A percentile compares a stretch with the other conserved stretches of the same genome.
Conservation (phyloP, 2,329 filamentous ascomycete genomes). For the Lachnellula suecica region DNA sequence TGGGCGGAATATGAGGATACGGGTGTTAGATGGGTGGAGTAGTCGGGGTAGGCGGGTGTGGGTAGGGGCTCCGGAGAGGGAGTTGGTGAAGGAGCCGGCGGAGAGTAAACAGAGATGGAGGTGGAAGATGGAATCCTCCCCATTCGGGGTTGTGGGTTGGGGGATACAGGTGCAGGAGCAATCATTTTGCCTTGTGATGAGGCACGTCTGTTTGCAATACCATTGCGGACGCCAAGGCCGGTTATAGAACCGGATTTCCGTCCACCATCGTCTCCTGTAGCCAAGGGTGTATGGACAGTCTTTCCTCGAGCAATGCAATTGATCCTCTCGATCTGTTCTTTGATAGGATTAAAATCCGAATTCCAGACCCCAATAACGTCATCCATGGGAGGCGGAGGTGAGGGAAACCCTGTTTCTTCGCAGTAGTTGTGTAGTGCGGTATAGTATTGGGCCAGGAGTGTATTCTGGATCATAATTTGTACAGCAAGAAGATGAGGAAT, state of each 20-base stretch:
- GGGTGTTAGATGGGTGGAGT: slow-evolving; percentile 26
- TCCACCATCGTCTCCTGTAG: slow-evolving; percentile 33
- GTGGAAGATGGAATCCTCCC: slow-evolving; percentile 25
- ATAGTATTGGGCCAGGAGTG: slow-evolving; percentile 75
- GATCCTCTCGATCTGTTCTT: slow-evolving; percentile 66
- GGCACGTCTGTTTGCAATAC: slow-evolving; percentile 41
- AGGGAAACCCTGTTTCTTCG: slow-evolving; percentile 65
- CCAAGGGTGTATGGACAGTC: slow-evolving; percentile 54
- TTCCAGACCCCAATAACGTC: slow-evolving; percentile 69
- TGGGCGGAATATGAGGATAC: slow-evolving; percentile 26
- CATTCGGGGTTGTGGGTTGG: slow-evolving; percentile 19
- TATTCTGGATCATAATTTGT: slow-evolving; percentile 76
- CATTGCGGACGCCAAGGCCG: slow-evolving; percentile 34
- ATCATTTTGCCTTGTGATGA: slow-evolving; percentile 37
- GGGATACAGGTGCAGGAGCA: slow-evolving; percentile 19
- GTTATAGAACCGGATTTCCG: slow-evolving; percentile 29
- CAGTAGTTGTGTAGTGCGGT: slow-evolving; percentile 75
- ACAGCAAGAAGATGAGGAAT: slow-evolving; percentile 68
- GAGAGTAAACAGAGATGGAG: slow-evolving; percentile 12
- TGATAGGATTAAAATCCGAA: slow-evolving; percentile 58
- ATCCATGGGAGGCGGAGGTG: slow-evolving; percentile 70
- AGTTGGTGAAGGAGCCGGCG: slow-evolving; percentile 21
- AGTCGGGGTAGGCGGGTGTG: slow-evolving; percentile 22
- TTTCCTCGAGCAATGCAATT: slow-evolving; percentile 66
- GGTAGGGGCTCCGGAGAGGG: slow-evolving; percentile 20